A percentile compares a stretch with the other conserved stretches of the same genome.
These are phyloP conservation scores for Fomitopsis schrenkii DNA, from an alignment of 1,284 basidiomycete species.

Conservation along the genomic window DNA sequence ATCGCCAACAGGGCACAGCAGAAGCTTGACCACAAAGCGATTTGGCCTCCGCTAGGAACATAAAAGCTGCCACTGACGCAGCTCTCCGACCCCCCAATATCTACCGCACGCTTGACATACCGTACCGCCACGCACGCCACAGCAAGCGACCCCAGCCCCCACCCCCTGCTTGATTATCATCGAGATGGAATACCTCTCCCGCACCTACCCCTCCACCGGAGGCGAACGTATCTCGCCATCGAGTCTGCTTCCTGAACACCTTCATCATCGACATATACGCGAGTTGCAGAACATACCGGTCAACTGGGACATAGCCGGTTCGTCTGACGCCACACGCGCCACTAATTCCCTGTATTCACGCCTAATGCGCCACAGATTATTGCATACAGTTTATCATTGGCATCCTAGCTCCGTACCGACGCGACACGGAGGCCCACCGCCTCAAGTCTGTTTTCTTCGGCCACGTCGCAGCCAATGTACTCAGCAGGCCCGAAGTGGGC, in stretches of 20 bases:
- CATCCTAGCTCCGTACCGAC: constrained; percentile 43
- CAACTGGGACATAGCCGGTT: constrained; percentile 4
- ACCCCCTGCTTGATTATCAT: neutral
- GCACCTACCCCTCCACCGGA: neutral
- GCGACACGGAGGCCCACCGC: constrained; percentile 2
- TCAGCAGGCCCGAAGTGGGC: constrained; percentile 51
- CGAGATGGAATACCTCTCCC: neutral
- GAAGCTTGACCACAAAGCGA: neutral
- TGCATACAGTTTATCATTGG: constrained; percentile 52
- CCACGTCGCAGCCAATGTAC: constrained; percentile 49
- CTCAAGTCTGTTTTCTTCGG: constrained; percentile 44
- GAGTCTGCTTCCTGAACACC: neutral
- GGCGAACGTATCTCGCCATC: neutral
- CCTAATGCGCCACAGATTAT: constrained; percentile 39
- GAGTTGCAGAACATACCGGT: neutral
- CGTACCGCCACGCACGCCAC: neutral
- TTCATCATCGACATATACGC: neutral
- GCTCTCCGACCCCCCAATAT: neutral
- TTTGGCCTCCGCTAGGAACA: neutral
- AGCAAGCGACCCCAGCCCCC: neutral
- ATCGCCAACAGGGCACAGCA: neutral
- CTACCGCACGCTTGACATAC: no score
- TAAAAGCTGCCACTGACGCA: neutral
- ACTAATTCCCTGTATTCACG: neutral
- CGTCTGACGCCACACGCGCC: neutral